phyloP scores from a whole-genome alignment of 1,284 basidiomycete genomes.

The Trichosporon asahii region DNA sequence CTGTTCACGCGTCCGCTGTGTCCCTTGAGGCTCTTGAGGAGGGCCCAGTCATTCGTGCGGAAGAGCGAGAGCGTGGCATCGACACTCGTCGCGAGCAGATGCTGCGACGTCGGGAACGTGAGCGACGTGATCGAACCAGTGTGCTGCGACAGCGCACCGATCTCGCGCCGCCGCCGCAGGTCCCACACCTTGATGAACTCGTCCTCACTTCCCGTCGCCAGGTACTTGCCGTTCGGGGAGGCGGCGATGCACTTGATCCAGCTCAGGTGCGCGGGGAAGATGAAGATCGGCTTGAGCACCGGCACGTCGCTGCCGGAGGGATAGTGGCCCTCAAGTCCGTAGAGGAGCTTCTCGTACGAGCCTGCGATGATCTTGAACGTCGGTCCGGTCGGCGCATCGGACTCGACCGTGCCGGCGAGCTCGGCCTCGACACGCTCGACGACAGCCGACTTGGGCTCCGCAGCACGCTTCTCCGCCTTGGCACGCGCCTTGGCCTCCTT shows the following conservation, averaged over 20 bases:
- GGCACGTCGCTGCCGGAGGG: slow-evolving; percentile 26
- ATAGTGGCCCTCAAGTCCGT: slow-evolving; percentile 72
- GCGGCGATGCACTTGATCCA: slow-evolving; percentile 86
- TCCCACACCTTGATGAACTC: slow-evolving; percentile 99
- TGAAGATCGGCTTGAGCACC: slow-evolving; percentile 76
- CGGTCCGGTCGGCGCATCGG: slow-evolving; percentile 14
- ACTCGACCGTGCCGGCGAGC: slow-evolving; percentile 3
- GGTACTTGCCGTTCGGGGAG: slow-evolving; percentile 88
- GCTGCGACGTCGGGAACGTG: slow-evolving; percentile 79
- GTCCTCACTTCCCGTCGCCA: slow-evolving; percentile 89
- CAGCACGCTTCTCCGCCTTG: slow-evolving; percentile 21
- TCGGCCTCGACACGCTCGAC: background rate
- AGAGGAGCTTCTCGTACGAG: slow-evolving; percentile 91
- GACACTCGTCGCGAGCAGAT: slow-evolving; percentile 83
- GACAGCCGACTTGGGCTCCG: slow-evolving; percentile 21
- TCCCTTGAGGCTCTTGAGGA: slow-evolving; percentile 81
- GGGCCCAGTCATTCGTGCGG: slow-evolving; percentile 86
- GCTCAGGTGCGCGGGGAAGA: slow-evolving; percentile 93
- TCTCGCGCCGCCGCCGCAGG: slow-evolving; percentile 78
- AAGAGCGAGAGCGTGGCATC: slow-evolving; percentile 87
- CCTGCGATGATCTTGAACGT: slow-evolving; percentile 85
- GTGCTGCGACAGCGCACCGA: slow-evolving; percentile 89
- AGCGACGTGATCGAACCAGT: slow-evolving; percentile 90
- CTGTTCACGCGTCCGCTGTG: slow-evolving; percentile 90
- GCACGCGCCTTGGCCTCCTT: slow-evolving; percentile 29